Base-by-base conservation (phyloP, 2,329 filamentous ascomycete genomes). In the Whalleya microplaca region DNA sequence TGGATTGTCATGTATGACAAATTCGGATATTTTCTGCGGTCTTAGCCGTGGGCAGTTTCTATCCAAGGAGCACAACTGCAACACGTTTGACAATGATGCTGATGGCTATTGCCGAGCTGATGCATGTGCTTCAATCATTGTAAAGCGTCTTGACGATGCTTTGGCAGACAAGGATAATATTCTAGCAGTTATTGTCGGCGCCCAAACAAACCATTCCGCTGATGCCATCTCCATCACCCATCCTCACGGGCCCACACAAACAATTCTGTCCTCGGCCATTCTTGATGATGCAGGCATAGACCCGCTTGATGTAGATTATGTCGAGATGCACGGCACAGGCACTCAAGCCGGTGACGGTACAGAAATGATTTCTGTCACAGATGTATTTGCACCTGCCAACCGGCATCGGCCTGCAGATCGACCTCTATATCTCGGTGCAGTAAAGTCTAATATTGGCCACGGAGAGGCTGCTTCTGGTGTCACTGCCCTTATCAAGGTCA, bases 251-350 rank as follows among this genome's bases (percentile, higher is more conserved):
- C 88, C 85, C 14, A 88, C 89, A 0, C 92, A 96, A 72, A 85
- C 89, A 12, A 78, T 83, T 46, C 76, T 95, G 10, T 94, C 89
- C 66, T 83, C 84, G 53, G 80, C 84, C 41, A 86, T 95, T 23
- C 79, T 95, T 1, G 83, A 88, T 46, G 84, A 90, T 43, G 87
- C 90, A 42, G 87, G 88, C 56, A 82, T 95, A 20, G 87, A 93
- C 66, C 88, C 91, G 1, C 81, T 86, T 48, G 89, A 93, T 61
- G 82, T 96, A 47, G 86, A 86, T 72, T 96, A 94, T 67, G 87
- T 96, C 8, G 92, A 96, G 74, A 92, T 95, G 87, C 91, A 96
- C 71, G 92, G 90, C 14, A 96, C 92, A 2, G 92, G 92, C 29
- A 96, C 91, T 0, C 90, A 95, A 72, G 91, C 89, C 29, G 92